Base-by-base conservation (phyloP, 2,329 filamentous ascomycete genomes). In the Neopestalotiopsis sp. region DNA sequence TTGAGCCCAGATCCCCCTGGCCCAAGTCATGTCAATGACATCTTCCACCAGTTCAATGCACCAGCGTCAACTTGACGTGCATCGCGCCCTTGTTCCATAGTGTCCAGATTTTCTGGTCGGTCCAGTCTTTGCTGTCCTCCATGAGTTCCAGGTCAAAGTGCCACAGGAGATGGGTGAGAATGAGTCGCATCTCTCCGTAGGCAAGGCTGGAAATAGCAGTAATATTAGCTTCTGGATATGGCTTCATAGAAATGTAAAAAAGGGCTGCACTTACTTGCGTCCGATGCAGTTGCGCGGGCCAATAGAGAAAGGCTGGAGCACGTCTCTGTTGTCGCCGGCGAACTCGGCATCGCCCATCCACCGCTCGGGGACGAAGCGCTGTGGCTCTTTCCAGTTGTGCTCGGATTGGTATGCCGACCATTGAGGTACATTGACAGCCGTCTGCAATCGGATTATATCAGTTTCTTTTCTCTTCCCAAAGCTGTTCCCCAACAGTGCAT, bases 341-440 rank as follows among this genome's bases (percentile, higher is more conserved):
- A 65, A 70, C 17, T 40, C 20, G 5, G 59, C 32, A 12, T 67
- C 68, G 2, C 57, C 68, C 7, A 70, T 53, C 4, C 30, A 70
- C 3, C 68, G 65, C 61, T 70, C 68, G 4, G 68, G 68, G 28
- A 76, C 78, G 72, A 82, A 89, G 0, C 73, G 74, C 30, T 82
- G 76, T 0, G 86, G 82, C 1, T 84, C 77, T 7, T 76, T 77
- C 73, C 86, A 89, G 72, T 85, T 79, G 12, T 76, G 73, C 1
- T 81, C 76, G 65, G 81, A 82, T 69, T 82, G 82, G 70, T 59
- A 65, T 7, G 82, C 77, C 1, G 83, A 78, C 73, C 79, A 85
- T 53, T 87, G 84, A 58, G 81, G 79, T 1, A 86, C 77, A 0
- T 79, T 77, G 0, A 87, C 78, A 2, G 74, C 71, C 1, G 81